Evolutionary conservation across 495 filamentous ascomycete species (phyloP).

Genomic region (Xylaria intraflava): DNA sequence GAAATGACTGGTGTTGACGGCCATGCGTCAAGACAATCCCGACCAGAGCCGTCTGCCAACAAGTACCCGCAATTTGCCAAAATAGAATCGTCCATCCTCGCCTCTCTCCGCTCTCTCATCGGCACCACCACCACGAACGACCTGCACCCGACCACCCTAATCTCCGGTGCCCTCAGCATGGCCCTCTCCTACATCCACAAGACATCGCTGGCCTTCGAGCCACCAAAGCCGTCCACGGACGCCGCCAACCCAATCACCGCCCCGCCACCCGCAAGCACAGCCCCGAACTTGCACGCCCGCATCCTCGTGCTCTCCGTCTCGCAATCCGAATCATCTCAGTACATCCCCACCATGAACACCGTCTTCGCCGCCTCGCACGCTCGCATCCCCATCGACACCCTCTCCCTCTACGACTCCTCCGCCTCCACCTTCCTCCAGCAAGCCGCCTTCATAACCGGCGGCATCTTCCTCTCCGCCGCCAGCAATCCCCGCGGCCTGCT

Average conservation of each 20-base stretch:
- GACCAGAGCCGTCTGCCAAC: conserved; percentile 50
- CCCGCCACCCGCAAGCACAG: conserved; percentile 21
- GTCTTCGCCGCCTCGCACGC: conserved; percentile 90
- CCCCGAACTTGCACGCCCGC: conserved; percentile 60
- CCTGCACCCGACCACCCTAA: conserved; percentile 57
- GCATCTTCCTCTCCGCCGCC: conserved; percentile 76
- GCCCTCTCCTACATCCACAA: conserved; percentile 84
- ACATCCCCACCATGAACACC: conserved; percentile 96
- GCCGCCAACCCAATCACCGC: conserved; percentile 25
- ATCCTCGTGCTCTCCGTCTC: conserved; percentile 80
- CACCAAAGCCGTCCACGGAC: conserved; percentile 23
- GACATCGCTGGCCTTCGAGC: conserved; percentile 35
- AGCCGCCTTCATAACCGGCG: conserved; percentile 81
- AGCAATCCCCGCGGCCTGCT: conserved; percentile 56
- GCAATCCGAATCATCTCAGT: conserved; percentile 77
- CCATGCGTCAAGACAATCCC: conserved; percentile 26
- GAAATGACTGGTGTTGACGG: conserved; percentile 38
- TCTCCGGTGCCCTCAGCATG: conserved; percentile 85
- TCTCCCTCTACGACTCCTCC: conserved; percentile 63
- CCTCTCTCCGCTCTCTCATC: conserved; percentile 64
- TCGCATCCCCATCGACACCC: conserved; percentile 81
- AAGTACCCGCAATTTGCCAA: conserved; percentile 89
- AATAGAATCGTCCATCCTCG: conserved; percentile 70
- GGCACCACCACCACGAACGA: conserved; percentile 52
- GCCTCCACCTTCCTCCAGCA: conserved; percentile 88